These are phyloP conservation scores for Aspergillaceae sp. DNA, from an alignment of 2,329 filamentous ascomycete genomes.

Conservation along the genomic window DNA sequence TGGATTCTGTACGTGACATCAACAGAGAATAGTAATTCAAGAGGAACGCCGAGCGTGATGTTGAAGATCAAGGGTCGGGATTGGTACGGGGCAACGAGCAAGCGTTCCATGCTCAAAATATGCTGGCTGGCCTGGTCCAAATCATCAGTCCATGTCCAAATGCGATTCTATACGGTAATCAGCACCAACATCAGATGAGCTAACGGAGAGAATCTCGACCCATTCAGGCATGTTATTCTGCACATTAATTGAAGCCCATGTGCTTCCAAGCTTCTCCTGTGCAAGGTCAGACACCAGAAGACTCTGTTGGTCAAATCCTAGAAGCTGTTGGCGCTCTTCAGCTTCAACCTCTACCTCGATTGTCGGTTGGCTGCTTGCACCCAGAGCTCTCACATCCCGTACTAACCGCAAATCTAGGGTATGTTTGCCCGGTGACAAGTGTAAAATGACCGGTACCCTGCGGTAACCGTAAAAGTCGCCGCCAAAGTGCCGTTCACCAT, in stretches of 20 bases:
- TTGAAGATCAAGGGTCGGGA: conserved; percentile 25
- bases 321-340: conserved; percentile 14
- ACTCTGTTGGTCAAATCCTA: conserved; percentile 24
- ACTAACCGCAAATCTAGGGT: conserved; percentile 45
- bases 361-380: conserved; percentile 41
- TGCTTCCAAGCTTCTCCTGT: conserved; percentile 38
- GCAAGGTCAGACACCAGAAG: conserved; percentile 47
- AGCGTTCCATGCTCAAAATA: conserved; percentile 5
- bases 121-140: not conserved
- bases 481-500: conserved; percentile 46
- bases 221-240: conserved; percentile 35
- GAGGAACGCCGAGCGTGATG: conserved; percentile 8
- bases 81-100: conserved; percentile 25
- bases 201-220: conserved; percentile 14
- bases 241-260: conserved; percentile 41
- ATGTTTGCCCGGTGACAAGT: conserved; percentile 43
- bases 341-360: conserved; percentile 36
- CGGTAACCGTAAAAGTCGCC: conserved; percentile 49
- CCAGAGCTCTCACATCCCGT: conserved; percentile 50
- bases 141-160: no score
- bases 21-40: conserved; percentile 8
- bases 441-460: conserved; percentile 43
- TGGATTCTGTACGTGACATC: conserved; percentile 10
- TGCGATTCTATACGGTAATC: no score
- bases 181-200: conserved; percentile 9